Evolutionary conservation across 2,329 filamentous ascomycete species (phyloP).

Genomic region (Talaromyces sp.): DNA sequence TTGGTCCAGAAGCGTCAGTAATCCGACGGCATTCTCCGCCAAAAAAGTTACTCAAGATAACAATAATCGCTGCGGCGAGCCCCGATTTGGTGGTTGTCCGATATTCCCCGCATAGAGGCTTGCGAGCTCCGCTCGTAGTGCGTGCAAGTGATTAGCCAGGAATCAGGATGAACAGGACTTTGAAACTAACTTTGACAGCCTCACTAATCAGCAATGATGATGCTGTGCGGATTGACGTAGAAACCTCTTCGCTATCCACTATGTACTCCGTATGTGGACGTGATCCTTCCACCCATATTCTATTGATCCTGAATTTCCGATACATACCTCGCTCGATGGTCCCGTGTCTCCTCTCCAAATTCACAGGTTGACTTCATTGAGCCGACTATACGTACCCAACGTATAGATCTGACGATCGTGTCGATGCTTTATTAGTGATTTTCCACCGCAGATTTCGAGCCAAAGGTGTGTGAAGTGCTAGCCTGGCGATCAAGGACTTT

Average conservation of each 20-base stretch:
- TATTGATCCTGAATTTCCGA: background rate
- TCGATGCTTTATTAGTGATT: background rate
- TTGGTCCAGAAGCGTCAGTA: background rate
- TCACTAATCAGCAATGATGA: background rate
- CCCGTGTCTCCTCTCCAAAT: background rate
- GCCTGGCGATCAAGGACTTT: background rate
- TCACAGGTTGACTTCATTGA: background rate
- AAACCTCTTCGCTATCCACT: background rate
- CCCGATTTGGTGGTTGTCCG: slow-evolving; percentile 5
- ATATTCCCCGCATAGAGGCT: slow-evolving; percentile 12
- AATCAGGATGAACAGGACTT: background rate
- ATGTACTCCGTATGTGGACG: background rate
- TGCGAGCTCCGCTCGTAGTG: background rate
- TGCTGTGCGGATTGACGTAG: background rate
- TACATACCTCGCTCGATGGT: background rate
- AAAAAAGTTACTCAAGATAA: slow-evolving; percentile 1
- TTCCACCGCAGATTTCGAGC: background rate
- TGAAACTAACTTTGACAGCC: background rate
- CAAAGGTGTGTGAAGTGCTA: background rate
- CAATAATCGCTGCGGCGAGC: background rate
- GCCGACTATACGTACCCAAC: background rate
- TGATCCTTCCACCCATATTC: background rate
- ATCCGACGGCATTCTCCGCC: background rate
- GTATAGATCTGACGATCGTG: background rate
- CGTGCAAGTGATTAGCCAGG: background rate